phyloP scores from a whole-genome alignment of 192 early-diverging fungal genomes.

The Mycoemilia scoparia region DNA sequence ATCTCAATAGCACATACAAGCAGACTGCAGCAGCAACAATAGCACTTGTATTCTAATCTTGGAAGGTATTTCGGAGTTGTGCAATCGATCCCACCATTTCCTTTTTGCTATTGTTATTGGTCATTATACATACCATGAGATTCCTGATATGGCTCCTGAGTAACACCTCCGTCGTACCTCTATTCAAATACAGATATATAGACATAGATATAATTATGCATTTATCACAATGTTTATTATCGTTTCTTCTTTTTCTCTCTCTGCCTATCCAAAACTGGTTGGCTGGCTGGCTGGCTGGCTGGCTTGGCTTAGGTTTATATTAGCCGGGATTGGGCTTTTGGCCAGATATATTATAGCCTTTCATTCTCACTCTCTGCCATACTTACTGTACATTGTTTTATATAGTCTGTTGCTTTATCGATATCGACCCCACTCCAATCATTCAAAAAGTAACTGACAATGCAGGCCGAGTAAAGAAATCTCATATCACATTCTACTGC shows the following conservation, averaged over 20 bases:
- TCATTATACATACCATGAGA: slow-evolving; percentile 53
- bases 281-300: too few species aligned
- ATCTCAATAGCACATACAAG: too few species aligned
- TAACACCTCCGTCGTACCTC: slow-evolving; percentile 41
- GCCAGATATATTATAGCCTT: background rate
- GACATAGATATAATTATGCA: slow-evolving; percentile 8
- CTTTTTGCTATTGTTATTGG: background rate
- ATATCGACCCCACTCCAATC: slow-evolving; percentile 81
- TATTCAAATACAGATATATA: slow-evolving; percentile 56
- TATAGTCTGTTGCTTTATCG: slow-evolving; percentile 18
- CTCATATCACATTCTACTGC: slow-evolving; percentile 72
- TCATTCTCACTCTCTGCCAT: background rate
- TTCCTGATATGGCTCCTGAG: slow-evolving; percentile 56
- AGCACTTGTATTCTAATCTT: too few species aligned
- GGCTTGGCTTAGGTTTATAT: too few species aligned
- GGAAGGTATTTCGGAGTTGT: too few species aligned
- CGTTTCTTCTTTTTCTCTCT: too few species aligned
- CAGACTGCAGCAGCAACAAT: too few species aligned
- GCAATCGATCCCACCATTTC: background rate
- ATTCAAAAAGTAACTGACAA: slow-evolving; percentile 58
- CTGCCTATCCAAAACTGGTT: too few species aligned
- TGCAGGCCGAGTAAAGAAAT: slow-evolving; percentile 81
- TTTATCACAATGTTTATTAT: background rate
- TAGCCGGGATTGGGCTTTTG: too few species aligned
- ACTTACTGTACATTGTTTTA: slow-evolving; percentile 12